Conservation (phyloP, 192 early-diverging fungal species). For the Coemansia sp. region DNA sequence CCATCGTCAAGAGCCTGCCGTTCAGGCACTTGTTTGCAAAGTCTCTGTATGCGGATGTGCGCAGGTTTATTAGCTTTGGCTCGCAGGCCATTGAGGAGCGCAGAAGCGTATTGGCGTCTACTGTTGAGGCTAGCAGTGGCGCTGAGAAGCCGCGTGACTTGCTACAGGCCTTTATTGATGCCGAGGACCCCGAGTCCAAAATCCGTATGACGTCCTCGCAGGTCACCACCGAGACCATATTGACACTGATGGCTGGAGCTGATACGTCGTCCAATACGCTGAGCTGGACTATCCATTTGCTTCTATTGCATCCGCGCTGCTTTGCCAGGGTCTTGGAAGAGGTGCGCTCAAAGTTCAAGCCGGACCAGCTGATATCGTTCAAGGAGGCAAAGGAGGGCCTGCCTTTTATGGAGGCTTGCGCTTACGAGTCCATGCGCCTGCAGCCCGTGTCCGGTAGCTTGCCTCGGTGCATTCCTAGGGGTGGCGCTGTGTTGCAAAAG, state of each 20-base stretch:
- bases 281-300: slow-evolving; percentile 33
- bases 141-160: slow-evolving; percentile 23
- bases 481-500: slow-evolving; percentile 32
- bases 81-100: slow-evolving; percentile 24
- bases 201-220: slow-evolving; percentile 31
- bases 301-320: slow-evolving; percentile 34
- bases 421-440: slow-evolving; percentile 44
- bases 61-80: slow-evolving; percentile 23
- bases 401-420: slow-evolving; percentile 42
- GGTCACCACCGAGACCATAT: slow-evolving; percentile 36
- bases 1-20: slow-evolving; percentile 15
- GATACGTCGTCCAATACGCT: slow-evolving; percentile 45
- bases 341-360: slow-evolving; percentile 20
- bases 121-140: background rate
- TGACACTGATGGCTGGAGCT: slow-evolving; percentile 33
- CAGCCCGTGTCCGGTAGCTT: slow-evolving; percentile 24
- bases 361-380: slow-evolving; percentile 16
- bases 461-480: slow-evolving; percentile 28
- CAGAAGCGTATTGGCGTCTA: background rate
- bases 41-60: slow-evolving; percentile 16
- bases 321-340: slow-evolving; percentile 4
- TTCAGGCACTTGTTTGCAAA: slow-evolving; percentile 11
- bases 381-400: slow-evolving; percentile 20
- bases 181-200: slow-evolving; percentile 31
- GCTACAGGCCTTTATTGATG: slow-evolving; percentile 46